Percentiles rank a stretch among this genome's conserved stretches.
Evolutionary conservation across 345 rosid species (phyloP).

Genomic region (Trapa bicornis): DNA sequence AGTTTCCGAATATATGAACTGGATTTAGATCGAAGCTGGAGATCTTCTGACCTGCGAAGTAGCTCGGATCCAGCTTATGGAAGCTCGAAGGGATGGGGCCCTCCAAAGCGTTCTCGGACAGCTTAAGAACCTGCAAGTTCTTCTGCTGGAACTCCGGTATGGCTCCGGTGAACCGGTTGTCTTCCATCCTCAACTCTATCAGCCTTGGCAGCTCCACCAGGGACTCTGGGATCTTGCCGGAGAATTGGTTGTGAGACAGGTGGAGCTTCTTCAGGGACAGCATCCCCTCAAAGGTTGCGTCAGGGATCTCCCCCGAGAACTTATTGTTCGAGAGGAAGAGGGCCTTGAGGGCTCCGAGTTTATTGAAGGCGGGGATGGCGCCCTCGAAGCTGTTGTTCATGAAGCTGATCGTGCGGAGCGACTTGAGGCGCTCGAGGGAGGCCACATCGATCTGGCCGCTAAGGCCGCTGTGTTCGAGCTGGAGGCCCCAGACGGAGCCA

Average conservation of each 20-base stretch:
- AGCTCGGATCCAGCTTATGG: constrained; percentile 14
- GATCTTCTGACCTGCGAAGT: constrained; percentile 35
- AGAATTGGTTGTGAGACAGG: constrained; percentile 35
- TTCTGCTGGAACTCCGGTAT: constrained; percentile 42
- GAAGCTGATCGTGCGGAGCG: constrained; percentile 46
- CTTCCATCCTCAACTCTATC: constrained; percentile 41
- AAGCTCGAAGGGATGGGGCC: constrained; percentile 53
- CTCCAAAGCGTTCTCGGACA: constrained; percentile 43
- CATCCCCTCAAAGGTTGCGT: constrained; percentile 48
- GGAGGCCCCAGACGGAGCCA: constrained; percentile 45
- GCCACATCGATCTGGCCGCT: constrained; percentile 36
- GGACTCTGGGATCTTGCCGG: constrained; percentile 53
- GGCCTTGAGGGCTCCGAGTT: constrained; percentile 36
- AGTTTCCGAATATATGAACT: too few relatives aligned
- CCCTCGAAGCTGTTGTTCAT: constrained; percentile 52
- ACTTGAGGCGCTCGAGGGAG: constrained; percentile 21
- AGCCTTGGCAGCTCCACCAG: constrained; percentile 38
- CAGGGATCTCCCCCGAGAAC: constrained; percentile 45
- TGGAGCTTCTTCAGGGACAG: constrained; percentile 43
- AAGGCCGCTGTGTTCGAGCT: constrained; percentile 48
- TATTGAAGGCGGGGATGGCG: constrained; percentile 42
- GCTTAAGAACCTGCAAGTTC: constrained; percentile 21
- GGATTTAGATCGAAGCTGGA: too few relatives aligned
- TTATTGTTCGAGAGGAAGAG: constrained; percentile 48
- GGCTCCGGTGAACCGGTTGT: constrained; percentile 45